A percentile compares a stretch with the other conserved stretches of the same genome.
Evolutionary conservation across 257 asterid genomes (phyloP).

Genomic region (Solanum pinnatisectum): DNA sequence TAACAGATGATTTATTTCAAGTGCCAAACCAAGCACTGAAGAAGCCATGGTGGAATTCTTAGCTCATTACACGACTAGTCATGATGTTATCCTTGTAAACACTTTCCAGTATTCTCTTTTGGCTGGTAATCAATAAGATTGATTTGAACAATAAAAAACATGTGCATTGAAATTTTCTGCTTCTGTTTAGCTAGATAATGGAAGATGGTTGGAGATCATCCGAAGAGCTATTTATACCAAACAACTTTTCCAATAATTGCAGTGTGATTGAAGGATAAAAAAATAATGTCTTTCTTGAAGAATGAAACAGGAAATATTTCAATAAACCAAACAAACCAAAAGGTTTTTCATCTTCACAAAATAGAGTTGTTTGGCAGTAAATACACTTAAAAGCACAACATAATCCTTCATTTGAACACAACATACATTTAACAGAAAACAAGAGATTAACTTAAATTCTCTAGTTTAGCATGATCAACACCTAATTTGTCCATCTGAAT

Average conservation of each 20-base stretch:
- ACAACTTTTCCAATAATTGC: background rate
- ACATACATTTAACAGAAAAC: background rate
- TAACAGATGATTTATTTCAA: background rate
- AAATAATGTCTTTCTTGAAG: background rate
- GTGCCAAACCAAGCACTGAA: background rate
- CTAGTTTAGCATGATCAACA: background rate
- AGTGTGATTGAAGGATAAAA: background rate
- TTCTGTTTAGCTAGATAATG: background rate
- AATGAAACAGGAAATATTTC: background rate
- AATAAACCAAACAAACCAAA: background rate
- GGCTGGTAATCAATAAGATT: background rate
- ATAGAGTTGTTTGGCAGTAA: background rate
- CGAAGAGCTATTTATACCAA: background rate
- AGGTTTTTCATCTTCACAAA: background rate
- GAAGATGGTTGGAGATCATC: background rate
- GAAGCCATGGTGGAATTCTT: background rate
- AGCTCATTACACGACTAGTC: background rate
- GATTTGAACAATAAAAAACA: background rate
- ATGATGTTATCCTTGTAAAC: background rate
- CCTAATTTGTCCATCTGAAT: background rate
- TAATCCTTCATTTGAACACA: background rate
- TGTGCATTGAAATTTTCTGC: background rate
- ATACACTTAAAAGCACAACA: background rate
- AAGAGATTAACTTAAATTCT: background rate
- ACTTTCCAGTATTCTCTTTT: background rate